Conservation (phyloP, 75 land plant genomes). For the Pseudotsuga menziesii region DNA sequence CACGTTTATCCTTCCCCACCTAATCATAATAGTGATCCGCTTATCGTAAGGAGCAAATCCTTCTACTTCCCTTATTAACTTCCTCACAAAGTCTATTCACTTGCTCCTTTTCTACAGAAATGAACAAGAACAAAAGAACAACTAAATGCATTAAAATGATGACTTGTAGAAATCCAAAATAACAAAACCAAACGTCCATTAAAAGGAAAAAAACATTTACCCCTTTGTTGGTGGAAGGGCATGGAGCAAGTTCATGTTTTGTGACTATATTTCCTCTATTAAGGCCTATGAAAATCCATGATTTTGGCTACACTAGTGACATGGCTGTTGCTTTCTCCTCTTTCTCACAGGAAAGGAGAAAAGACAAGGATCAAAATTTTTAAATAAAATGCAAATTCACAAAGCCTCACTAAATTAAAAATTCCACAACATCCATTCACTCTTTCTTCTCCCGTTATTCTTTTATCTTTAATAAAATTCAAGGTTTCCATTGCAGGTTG, state of each 20-base stretch:
- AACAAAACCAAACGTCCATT: too few species aligned
- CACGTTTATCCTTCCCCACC: constrained; percentile 93
- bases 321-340: constrained; percentile 18
- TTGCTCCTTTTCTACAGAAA: constrained; percentile 60
- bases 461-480: too few species aligned
- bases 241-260: constrained; percentile 58
- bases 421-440: too few species aligned
- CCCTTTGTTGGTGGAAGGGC: constrained; percentile 78
- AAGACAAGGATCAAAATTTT: too few species aligned
- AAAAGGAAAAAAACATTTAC: constrained; percentile 19
- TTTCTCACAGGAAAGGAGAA: too few species aligned
- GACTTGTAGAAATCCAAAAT: too few species aligned
- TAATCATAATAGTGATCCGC: constrained; percentile 83
- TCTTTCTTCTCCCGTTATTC: too few species aligned
- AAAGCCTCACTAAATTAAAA: too few species aligned
- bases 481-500: too few species aligned
- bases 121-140: neutral
- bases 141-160: too few species aligned
- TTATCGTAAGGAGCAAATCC: constrained; percentile 98
- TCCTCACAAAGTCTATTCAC: constrained; percentile 68
- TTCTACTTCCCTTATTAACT: constrained; percentile 82
- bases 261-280: constrained; percentile 78
- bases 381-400: too few species aligned
- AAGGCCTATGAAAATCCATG: constrained; percentile 70
- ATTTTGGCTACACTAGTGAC: constrained; percentile 73